A percentile compares a stretch with the other conserved stretches of the same genome.
These are phyloP conservation scores for Dianthus caryophyllus DNA, from an alignment of 148 eudicot species.

Conservation along the genomic window DNA sequence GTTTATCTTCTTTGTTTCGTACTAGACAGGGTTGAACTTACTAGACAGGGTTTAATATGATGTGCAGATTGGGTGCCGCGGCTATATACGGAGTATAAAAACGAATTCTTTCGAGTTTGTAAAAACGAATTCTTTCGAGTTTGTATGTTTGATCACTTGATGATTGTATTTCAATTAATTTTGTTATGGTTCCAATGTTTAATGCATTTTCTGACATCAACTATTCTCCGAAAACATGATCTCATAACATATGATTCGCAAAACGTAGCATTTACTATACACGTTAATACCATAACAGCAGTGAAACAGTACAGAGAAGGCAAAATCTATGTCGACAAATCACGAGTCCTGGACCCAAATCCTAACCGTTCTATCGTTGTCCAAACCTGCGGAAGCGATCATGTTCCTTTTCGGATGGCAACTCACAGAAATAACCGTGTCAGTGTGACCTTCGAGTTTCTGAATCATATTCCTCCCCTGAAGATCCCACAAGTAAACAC, in stretches of 20 bases:
- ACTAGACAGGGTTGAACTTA: too few relatives aligned
- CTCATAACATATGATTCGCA: too few relatives aligned
- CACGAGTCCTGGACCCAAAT: constrained; percentile 60
- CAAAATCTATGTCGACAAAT: background rate
- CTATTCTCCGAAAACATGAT: background rate
- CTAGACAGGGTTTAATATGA: constrained; percentile 7
- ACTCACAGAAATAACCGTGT: constrained; percentile 70
- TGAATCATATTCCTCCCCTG: constrained; percentile 73
- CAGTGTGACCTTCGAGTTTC: constrained; percentile 87
- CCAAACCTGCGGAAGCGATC: constrained; percentile 85
- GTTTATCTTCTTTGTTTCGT: too few relatives aligned
- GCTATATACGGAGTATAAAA: too few relatives aligned
- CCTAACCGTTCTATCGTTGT: constrained; percentile 63
- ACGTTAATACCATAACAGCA: too few relatives aligned
- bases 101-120: too few relatives aligned
- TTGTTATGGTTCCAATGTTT: too few relatives aligned
- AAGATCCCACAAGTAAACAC: constrained; percentile 87
- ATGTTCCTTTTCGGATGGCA: constrained; percentile 78
- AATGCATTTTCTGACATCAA: too few relatives aligned
- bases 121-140: background rate
- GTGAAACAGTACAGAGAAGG: background rate
- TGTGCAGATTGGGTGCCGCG: background rate
- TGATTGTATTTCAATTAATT: too few relatives aligned
- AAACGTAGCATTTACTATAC: too few relatives aligned
- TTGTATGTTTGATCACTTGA: background rate